These are phyloP conservation scores for Urochloa ruziziensis DNA, from an alignment of 176 grass and related monocot genomes.

Conservation along the genomic window DNA sequence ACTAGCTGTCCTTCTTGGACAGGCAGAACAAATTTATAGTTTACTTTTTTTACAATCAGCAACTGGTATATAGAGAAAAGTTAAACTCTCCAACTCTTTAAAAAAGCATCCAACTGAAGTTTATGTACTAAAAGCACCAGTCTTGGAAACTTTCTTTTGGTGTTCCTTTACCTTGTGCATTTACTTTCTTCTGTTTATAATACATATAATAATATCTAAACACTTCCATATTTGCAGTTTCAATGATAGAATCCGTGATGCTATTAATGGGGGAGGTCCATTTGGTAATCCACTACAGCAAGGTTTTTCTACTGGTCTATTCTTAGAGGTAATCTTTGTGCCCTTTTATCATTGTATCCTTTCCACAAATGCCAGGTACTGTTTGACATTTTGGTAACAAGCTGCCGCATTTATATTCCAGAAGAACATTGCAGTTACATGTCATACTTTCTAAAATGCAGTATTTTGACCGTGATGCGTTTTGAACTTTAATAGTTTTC, in stretches of 20 bases:
- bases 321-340: conserved; percentile 61
- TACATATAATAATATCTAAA: not conserved
- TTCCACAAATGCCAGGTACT: not conserved
- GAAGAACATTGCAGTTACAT: not conserved
- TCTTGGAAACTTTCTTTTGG: not conserved
- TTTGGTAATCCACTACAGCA: conserved; percentile 90
- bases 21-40: not conserved
- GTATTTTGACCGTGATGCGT: conserved; percentile 4
- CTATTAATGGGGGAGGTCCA: conserved; percentile 81
- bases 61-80: not conserved
- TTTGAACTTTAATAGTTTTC: not conserved
- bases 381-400: conserved; percentile 18
- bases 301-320: conserved; percentile 85
- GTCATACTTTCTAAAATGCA: conserved; percentile 18
- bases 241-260: conserved; percentile 96
- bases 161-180: not conserved
- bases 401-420: conserved; percentile 1
- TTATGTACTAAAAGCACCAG: not conserved
- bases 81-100: not conserved
- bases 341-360: not conserved
- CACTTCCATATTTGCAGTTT: conserved; percentile 50
- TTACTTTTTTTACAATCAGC: not conserved
- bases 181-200: not conserved
- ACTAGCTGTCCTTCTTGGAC: not conserved
- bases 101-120: not conserved